Percentiles rank a stretch among this genome's conserved stretches.
phyloP scores from a whole-genome alignment of 495 filamentous ascomycete genomes.

The Beverwykella pulmonaria region DNA sequence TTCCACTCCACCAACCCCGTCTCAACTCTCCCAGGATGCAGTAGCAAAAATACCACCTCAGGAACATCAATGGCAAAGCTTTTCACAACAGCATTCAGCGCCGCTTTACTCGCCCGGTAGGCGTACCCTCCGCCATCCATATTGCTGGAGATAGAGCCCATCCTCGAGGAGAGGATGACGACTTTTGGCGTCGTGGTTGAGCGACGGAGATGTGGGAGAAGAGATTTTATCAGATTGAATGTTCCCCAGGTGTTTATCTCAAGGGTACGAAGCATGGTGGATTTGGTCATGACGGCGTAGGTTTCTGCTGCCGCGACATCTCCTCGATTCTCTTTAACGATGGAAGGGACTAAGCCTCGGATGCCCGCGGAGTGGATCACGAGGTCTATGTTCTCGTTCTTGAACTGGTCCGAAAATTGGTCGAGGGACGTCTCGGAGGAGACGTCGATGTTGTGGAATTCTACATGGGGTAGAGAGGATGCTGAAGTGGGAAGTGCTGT shows the following conservation, averaged over 20 bases:
- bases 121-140: constrained; percentile 71
- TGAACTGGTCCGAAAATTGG: constrained; percentile 15
- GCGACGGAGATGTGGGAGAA: constrained; percentile 37
- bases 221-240: constrained; percentile 41
- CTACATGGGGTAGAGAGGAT: background rate
- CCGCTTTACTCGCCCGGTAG: constrained; percentile 73
- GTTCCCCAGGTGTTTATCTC: constrained; percentile 44
- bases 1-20: constrained; percentile 46
- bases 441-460: constrained; percentile 19
- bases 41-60: constrained; percentile 42
- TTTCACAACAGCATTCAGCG: constrained; percentile 48
- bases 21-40: constrained; percentile 54
- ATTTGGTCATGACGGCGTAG: constrained; percentile 39
- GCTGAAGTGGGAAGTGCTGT: background rate
- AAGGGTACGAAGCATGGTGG: constrained; percentile 40
- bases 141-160: constrained; percentile 55
- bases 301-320: constrained; percentile 44
- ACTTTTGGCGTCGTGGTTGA: constrained; percentile 37
- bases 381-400: constrained; percentile 36
- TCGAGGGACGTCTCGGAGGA: constrained; percentile 22
- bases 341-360: constrained; percentile 43
- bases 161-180: constrained; percentile 48
- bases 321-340: constrained; percentile 30
- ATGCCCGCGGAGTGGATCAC: constrained; percentile 47
- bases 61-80: constrained; percentile 47